phyloP scores from a whole-genome alignment of 495 filamentous ascomycete species.

The Articulospora tetracladia region DNA sequence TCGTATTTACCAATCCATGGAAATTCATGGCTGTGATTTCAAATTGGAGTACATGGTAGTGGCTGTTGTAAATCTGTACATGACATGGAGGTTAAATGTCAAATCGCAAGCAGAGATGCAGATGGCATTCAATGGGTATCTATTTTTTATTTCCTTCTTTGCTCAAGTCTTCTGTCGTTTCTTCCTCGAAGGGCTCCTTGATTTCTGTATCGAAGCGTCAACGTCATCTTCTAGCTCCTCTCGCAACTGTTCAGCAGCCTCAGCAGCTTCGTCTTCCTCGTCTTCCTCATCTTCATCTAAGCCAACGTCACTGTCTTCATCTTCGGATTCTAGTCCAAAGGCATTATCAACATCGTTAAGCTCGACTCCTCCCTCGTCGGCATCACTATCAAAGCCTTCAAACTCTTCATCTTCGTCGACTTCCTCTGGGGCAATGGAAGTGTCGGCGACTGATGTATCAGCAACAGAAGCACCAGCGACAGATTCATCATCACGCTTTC shows the following conservation, averaged over 20 bases:
- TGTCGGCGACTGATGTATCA: slow-evolving; percentile 3
- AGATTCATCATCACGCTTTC: slow-evolving; percentile 47
- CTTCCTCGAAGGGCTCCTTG: slow-evolving; percentile 18
- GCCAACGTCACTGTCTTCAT: slow-evolving; percentile 41
- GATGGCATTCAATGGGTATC: neutral
- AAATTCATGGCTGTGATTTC: too few relatives aligned
- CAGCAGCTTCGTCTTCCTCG: slow-evolving; percentile 14
- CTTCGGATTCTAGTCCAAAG: slow-evolving; percentile 47
- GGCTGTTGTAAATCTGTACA: too few relatives aligned
- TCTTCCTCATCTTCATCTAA: slow-evolving; percentile 31
- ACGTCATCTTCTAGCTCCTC: slow-evolving; percentile 17
- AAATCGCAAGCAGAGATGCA: too few relatives aligned
- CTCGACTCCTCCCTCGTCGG: slow-evolving; percentile 31
- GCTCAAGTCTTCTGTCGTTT: slow-evolving; percentile 24
- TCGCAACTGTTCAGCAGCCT: slow-evolving; percentile 22
- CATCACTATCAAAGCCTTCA: slow-evolving; percentile 50
- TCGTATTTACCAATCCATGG: too few relatives aligned
- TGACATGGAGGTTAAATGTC: too few relatives aligned
- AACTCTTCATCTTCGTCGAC: slow-evolving; percentile 36
- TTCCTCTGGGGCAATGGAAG: slow-evolving; percentile 8
- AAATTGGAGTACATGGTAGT: too few relatives aligned
- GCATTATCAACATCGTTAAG: slow-evolving; percentile 35
- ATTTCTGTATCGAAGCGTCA: slow-evolving; percentile 1
- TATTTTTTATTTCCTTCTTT: neutral
- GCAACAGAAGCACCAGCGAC: slow-evolving; percentile 28